phyloP scores from a whole-genome alignment of 495 filamentous ascomycete genomes.

The Podospora australis region DNA sequence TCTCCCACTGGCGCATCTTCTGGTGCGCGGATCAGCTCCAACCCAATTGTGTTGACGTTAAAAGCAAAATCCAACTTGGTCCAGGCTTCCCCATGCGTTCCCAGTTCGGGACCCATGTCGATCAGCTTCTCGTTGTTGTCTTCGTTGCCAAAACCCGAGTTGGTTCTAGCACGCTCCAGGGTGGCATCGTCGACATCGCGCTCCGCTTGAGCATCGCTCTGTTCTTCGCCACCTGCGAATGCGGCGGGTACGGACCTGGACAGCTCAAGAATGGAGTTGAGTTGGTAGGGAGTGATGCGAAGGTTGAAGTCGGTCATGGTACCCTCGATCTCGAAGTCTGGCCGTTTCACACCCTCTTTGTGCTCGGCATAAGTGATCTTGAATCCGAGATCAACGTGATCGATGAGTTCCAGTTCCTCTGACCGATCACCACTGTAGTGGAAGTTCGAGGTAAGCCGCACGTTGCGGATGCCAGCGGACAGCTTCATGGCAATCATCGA shows the following conservation, averaged over 20 bases:
- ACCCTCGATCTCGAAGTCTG: constrained; percentile 87
- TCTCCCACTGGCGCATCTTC: constrained; percentile 69
- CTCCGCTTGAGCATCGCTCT: constrained; percentile 53
- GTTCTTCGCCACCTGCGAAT: constrained; percentile 70
- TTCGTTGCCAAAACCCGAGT: constrained; percentile 37
- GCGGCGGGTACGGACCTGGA: constrained; percentile 78
- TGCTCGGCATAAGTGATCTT: constrained; percentile 87
- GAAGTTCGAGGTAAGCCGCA: constrained; percentile 83
- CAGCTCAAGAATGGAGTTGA: constrained; percentile 80
- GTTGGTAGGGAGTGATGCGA: constrained; percentile 79
- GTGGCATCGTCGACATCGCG: constrained; percentile 42
- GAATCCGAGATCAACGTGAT: constrained; percentile 91
- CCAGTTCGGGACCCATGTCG: constrained; percentile 59
- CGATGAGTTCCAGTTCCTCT: constrained; percentile 91
- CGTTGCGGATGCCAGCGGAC: constrained; percentile 84
- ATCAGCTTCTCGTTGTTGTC: constrained; percentile 39
- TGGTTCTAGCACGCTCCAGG: constrained; percentile 40
- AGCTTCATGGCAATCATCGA: constrained; percentile 80
- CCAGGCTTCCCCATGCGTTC: constrained; percentile 63
- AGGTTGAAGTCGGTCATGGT: constrained; percentile 89
- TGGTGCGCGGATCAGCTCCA: constrained; percentile 78
- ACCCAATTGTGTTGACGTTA: constrained; percentile 74
- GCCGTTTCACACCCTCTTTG: constrained; percentile 64
- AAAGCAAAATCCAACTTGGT: constrained; percentile 92
- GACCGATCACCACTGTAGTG: constrained; percentile 64